These are phyloP conservation scores for Candolleomyces aberdarensis DNA, from an alignment of 768 basidiomycete genomes.

Conservation along the genomic window DNA sequence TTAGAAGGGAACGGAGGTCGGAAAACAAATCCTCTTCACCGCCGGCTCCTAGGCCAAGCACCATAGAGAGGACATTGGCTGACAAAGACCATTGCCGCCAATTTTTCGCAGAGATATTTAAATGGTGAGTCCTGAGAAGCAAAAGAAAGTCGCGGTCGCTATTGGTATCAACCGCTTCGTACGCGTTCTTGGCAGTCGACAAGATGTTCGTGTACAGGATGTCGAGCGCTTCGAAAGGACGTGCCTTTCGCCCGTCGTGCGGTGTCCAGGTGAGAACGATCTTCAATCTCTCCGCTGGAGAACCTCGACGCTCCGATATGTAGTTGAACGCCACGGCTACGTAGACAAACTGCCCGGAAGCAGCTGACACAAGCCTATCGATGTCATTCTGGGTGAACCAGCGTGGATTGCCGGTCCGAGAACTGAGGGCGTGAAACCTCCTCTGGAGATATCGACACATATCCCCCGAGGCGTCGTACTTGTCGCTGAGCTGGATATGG, in stretches of 20 bases:
- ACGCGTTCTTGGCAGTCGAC: neutral
- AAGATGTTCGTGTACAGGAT: neutral
- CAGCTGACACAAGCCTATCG: neutral
- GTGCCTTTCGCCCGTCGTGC: neutral
- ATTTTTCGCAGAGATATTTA: too few species aligned
- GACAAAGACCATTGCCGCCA: too few species aligned
- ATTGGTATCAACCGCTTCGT: neutral
- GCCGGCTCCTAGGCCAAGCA: too few species aligned
- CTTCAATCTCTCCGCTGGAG: neutral
- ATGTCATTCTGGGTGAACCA: neutral
- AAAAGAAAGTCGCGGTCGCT: neutral
- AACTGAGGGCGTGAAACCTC: neutral
- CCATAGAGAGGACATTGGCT: too few species aligned
- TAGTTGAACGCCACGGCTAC: neutral
- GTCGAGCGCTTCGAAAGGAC: neutral
- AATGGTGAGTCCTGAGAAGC: too few species aligned
- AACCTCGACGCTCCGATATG: neutral
- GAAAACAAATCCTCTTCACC: neutral
- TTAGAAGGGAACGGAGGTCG: neutral
- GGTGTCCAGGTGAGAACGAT: neutral
- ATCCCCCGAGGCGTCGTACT: neutral
- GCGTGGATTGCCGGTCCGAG: neutral
- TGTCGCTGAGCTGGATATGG: neutral
- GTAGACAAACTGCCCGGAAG: slow-evolving; percentile 6
- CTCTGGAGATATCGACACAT: neutral